Base-by-base conservation (phyloP, 345 rosid genomes). In the Barbarea vulgaris region DNA sequence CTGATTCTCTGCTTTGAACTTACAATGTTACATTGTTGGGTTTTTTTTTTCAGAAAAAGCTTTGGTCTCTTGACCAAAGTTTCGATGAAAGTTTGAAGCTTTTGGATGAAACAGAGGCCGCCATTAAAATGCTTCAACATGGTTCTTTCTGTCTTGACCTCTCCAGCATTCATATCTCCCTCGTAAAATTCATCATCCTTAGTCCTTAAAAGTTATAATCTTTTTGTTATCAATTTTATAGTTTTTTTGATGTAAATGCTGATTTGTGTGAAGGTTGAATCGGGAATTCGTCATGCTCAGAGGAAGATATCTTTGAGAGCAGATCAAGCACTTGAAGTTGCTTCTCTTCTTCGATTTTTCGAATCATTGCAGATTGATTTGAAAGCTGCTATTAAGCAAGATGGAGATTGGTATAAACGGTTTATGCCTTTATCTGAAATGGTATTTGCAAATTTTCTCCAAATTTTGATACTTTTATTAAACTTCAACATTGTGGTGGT, bases 21-120 rank as follows among this genome's bases (percentile, higher is more conserved):
- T 12, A 77, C 56, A 64, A 56, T 47, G n/a, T 10, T 41, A 18
- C 10, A 60, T 18, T 27, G 64, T 37, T 72, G 28, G 25, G 3
- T 12, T 19, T 28, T 27, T 30, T 30, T 4, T 70, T 76, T 13
- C 70, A 84, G 87, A 75, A 48, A 41, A 89, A 85, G 77, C 83
- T 94, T 73, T 85, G 92, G 91, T 81, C 86, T 46, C 80, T 87
- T 50, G 72, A 82, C 69, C 85, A 73, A 69, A 88, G 77, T 48
- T 91, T 90, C 71, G 81, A 87, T 66, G 85, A 85, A 24, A 90
- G 95, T 71, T 62, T 90, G 83, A 83, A 74, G 65, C 93, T 94
- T 69, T 77, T 91, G 33, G 81, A 87, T 31, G 97, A 94, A 81
- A 91, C 96, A 5, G 81, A 91, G 44, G 96, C 96, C 8, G 97